A percentile compares a stretch with the other conserved stretches of the same genome.
phyloP scores from a whole-genome alignment of 371 early-diverging fungal genomes.

The Mucor indicus region DNA sequence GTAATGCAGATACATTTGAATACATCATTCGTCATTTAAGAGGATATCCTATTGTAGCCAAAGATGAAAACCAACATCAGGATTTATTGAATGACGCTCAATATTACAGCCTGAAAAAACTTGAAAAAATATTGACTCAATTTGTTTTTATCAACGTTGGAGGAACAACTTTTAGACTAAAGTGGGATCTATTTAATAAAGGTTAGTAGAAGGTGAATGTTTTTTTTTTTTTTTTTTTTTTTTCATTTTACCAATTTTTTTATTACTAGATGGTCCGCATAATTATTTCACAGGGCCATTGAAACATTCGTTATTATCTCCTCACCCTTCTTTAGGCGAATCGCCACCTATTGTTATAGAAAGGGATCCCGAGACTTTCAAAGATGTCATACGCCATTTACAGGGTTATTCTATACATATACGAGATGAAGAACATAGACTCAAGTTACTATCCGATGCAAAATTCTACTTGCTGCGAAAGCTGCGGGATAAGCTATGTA shows the following conservation, averaged over 20 bases:
- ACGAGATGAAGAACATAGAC: slow-evolving; percentile 54
- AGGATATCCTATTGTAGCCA: slow-evolving; percentile 53
- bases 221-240: too few species aligned
- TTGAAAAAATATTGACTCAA: slow-evolving; percentile 39
- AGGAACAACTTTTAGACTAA: slow-evolving; percentile 32
- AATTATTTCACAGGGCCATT: slow-evolving; percentile 36
- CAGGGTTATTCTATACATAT: slow-evolving; percentile 58
- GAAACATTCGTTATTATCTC: slow-evolving; percentile 18
- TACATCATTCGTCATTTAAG: slow-evolving; percentile 55
- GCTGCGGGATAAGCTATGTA: slow-evolving; percentile 49
- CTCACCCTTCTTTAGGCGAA: slow-evolving; percentile 13
- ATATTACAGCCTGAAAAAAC: slow-evolving; percentile 49
- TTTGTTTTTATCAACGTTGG: slow-evolving; percentile 44
- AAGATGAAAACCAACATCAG: slow-evolving; percentile 44
- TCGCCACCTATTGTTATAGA: slow-evolving; percentile 49
- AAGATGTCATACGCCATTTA: slow-evolving; percentile 54
- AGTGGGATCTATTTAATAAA: slow-evolving; percentile 35
- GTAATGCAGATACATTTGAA: slow-evolving; percentile 51
- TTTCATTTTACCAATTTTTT: too few species aligned
- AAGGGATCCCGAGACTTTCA: slow-evolving; percentile 59
- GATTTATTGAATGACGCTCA: slow-evolving; percentile 50
- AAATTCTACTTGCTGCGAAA: slow-evolving; percentile 53
- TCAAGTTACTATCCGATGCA: slow-evolving; percentile 56
- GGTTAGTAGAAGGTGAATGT: slow-evolving; percentile 3
- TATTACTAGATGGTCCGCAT: neutral